Base-by-base conservation (phyloP, 192 early-diverging fungal genomes). In the Phlyctochytrium bullatum region DNA sequence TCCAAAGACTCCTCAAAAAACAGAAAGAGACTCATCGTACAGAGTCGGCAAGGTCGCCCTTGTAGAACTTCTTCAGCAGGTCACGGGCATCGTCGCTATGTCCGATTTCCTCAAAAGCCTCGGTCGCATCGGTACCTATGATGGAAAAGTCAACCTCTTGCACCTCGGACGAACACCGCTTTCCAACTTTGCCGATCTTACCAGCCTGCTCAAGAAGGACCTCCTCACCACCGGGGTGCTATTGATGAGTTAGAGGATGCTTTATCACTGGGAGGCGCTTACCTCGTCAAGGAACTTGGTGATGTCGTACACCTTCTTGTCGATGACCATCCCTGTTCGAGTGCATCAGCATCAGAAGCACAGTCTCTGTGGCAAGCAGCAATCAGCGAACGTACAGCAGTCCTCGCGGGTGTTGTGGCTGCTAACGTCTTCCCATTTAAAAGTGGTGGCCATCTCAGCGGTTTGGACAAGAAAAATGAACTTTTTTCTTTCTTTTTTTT, bases 141-240 rank as follows among this genome's bases (percentile, higher is more conserved):
- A 66, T 34, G 23, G 10, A 36, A 67, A 28, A n/a, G n/a, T n/a
- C n/a, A n/a, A n/a, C 17, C 1, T 71, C 2, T 71, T 68, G 27
- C 0, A 50, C 25, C 23, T 17, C 6, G 6, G 10, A 25, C 14
- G n/a, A 58, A 58, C 28, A 10, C 56, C 10, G 20, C 10, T 25
- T 6, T 17, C 28, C 6, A 17, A 17, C 14, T 17, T 17, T 12
- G 10, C 10, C 6, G 56, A 12, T 53, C 67, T 82, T 83, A 76
- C 92, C 96, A 57, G 87, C 93, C 68, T 90, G 85, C 78, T 96
- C 96, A 50, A 95, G 71, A 66, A 98, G 79, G 16, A 98, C 92
- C 76, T 98, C 96, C 79, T 96, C 96, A 74, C 96, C 96, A 75
- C 96, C 96, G 27, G 96, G 96, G 76, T 98, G 96, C 91, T 97